phyloP scores from a whole-genome alignment of 305 asterid species.

The Plantago coronopus region DNA sequence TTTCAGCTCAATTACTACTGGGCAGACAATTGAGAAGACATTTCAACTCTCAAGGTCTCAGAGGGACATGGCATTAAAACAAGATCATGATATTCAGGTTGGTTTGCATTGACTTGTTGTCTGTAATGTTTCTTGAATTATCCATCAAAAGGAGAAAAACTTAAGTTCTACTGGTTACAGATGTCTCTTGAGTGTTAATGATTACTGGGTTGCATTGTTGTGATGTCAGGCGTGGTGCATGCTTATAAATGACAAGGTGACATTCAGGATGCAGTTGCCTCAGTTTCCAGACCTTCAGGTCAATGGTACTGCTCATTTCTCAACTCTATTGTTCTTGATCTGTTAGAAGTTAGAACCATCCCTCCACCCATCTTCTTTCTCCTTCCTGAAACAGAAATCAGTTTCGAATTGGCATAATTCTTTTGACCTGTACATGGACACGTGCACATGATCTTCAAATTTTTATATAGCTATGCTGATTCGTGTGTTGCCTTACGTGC shows the following conservation, averaged over 20 bases:
- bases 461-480: not conserved
- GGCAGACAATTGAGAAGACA: slow-evolving; percentile 78
- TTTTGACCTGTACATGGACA: slow-evolving; percentile 20
- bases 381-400: too few species aligned
- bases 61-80: slow-evolving; percentile 73
- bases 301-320: slow-evolving; percentile 60
- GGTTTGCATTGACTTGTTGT: slow-evolving; percentile 19
- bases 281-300: slow-evolving; percentile 89
- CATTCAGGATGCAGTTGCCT: slow-evolving; percentile 99
- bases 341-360: slow-evolving; percentile 10
- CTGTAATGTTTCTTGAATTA: slow-evolving; percentile 4
- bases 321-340: slow-evolving; percentile 16
- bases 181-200: too few species aligned
- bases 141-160: too few species aligned
- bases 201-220: not conserved
- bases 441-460: not conserved
- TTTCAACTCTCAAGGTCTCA: slow-evolving; percentile 86
- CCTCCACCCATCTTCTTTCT: too few species aligned
- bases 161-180: too few species aligned
- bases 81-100: slow-evolving; percentile 94
- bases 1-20: slow-evolving; percentile 82
- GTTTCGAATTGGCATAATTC: not conserved
- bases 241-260: slow-evolving; percentile 97
- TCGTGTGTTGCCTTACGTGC: not conserved
- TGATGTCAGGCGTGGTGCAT: slow-evolving; percentile 88